phyloP scores from a whole-genome alignment of 345 rosid genomes.

The Linum trigynum region DNA sequence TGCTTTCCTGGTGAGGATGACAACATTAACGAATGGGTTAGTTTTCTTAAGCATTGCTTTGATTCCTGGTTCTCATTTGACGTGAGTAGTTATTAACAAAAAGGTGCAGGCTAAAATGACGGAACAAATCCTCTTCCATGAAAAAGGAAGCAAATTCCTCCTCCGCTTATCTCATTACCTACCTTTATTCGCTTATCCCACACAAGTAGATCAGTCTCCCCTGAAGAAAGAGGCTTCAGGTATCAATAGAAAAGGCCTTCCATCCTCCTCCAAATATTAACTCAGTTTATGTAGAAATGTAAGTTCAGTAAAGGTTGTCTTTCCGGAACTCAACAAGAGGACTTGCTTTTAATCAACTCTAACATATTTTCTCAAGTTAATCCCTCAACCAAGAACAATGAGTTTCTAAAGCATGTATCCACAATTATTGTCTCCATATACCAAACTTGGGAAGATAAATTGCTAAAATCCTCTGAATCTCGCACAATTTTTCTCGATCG shows the following conservation, averaged over 20 bases:
- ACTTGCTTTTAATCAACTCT: not conserved
- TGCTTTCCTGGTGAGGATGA: no score
- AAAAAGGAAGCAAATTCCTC: no score
- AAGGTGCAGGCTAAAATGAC: no score
- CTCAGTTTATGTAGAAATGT: not conserved
- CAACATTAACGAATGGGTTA: no score
- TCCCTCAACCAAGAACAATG: not conserved
- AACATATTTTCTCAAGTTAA: not conserved
- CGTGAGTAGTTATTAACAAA: no score
- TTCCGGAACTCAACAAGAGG: not conserved
- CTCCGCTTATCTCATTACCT: no score
- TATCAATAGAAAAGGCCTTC: not conserved
- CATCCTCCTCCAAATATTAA: not conserved
- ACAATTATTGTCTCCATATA: no score
- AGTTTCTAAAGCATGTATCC: not conserved
- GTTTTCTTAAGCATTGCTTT: no score
- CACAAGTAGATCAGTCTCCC: not conserved
- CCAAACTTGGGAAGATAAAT: not conserved
- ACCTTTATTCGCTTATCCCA: not conserved
- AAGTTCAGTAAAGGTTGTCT: not conserved
- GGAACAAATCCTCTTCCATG: no score
- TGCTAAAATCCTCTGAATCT: not conserved
- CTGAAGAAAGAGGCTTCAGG: not conserved
- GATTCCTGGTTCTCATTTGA: no score
- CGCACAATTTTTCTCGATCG: not conserved